A percentile compares a stretch with the other conserved stretches of the same genome.
Conservation (phyloP, 2,329 filamentous ascomycete species). For the Lecanicillium sp. region DNA sequence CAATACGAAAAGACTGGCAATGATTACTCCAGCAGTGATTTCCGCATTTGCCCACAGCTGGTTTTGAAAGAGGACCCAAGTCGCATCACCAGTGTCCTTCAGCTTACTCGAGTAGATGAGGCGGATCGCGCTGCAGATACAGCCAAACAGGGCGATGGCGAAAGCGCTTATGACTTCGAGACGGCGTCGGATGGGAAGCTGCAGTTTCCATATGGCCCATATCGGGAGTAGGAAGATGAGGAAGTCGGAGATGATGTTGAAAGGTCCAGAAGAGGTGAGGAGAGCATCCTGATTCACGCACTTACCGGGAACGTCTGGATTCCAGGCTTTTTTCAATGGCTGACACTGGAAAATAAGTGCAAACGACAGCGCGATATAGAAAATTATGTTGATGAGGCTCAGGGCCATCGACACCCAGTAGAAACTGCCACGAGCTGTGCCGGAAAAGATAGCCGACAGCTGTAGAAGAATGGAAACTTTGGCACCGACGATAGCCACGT, state of each 20-base stretch:
- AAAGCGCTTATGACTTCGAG: background rate
- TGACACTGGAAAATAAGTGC: constrained; percentile 1
- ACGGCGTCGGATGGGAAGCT: background rate
- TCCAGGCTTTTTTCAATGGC: background rate
- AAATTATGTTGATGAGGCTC: constrained; percentile 1
- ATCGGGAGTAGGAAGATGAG: background rate
- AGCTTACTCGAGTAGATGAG: background rate
- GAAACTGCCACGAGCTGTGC: background rate
- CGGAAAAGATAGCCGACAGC: background rate
- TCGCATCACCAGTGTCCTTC: background rate
- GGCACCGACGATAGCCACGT: background rate
- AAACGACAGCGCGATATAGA: background rate
- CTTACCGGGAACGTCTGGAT: background rate
- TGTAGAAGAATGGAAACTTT: background rate
- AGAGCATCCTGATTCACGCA: background rate
- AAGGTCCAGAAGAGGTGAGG: background rate
- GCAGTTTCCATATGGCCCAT: background rate
- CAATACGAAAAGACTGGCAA: constrained; percentile 1
- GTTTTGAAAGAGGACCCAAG: constrained; percentile 1
- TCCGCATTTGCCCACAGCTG: background rate
- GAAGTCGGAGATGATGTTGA: constrained; percentile 1
- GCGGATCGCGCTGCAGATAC: background rate
- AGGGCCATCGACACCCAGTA: constrained; percentile 2
- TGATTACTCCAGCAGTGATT: background rate
- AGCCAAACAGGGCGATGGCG: constrained; percentile 1